Base-by-base conservation (phyloP, 345 rosid genomes). In the Cardiospermum halicacabum region DNA sequence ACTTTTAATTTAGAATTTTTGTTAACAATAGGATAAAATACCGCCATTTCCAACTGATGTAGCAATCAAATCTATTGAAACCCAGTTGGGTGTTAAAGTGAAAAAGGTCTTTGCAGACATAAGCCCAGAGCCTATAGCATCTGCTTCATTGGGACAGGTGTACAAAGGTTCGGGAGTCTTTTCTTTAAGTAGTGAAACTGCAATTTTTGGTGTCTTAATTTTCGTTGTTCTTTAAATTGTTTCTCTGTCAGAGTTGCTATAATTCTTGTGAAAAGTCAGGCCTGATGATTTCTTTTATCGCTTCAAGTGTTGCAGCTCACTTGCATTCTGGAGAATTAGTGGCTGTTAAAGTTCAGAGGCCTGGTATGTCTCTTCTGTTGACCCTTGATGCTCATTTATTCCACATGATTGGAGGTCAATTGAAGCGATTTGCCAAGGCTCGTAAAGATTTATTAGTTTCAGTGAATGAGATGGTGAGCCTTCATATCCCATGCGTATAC, bases 291-390 rank as follows among this genome's bases (percentile, higher is more conserved):
- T 51, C 40, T 47, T 56, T 71, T 67, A 48, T 66, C 49, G 72
- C 74, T 66, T 81, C 80, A 83, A 83, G 83, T 77, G 62, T 78
- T 88, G 87, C 91, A 94, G 97, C 96, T 81, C 99, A 89, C 72
- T 80, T 94, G 81, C 95, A 78, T 81, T 82, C 97, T 75, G 99
- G 97, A 73, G 96, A 89, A 77, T 83, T 94, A 66, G 97, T 94
- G 72, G 97, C 97, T 66, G 96, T 94, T 69, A 91, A 94, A 73
- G 99, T 94, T 71, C 96, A 91, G 82, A 88, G 99, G 74, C 99
- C 97, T 70, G 99, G 97, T 45, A 88, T 91, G 91, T 72, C 80
- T 27, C 80, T 77, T 65, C 60, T 70, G 19, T 83, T 91, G 83
- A 91, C 96, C 71, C 99, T 88, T 80, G 99, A 93, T 74, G 99